Percentiles rank a stretch among this genome's conserved stretches.
These are phyloP conservation scores for Penicillium frequentans DNA, from an alignment of 2,329 filamentous ascomycete genomes.

Conservation along the genomic window DNA sequence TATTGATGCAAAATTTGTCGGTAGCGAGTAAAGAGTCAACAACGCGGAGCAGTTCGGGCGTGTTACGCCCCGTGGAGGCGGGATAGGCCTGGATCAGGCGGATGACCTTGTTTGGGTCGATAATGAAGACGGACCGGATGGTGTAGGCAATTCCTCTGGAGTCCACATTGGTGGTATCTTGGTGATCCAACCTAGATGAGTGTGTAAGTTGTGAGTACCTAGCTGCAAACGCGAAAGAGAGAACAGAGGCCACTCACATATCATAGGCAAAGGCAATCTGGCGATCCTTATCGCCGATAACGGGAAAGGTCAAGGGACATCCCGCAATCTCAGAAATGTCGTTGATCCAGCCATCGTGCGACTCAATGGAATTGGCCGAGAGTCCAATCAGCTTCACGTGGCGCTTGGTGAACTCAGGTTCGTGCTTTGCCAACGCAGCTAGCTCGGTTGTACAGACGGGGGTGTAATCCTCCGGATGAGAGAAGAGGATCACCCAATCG, in stretches of 20 bases:
- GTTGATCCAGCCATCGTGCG: not conserved
- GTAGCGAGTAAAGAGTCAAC: not conserved
- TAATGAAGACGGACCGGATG: not conserved
- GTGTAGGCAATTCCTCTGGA: not conserved
- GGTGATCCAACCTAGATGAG: not conserved
- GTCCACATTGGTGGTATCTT: not conserved
- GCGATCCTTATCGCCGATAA: not conserved
- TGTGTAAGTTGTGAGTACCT: not conserved
- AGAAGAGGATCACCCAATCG: not conserved
- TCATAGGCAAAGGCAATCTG: not conserved
- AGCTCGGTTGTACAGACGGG: not conserved
- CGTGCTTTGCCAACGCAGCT: not conserved
- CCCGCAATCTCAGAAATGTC: not conserved
- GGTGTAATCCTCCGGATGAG: not conserved
- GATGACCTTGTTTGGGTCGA: not conserved
- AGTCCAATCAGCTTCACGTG: not conserved
- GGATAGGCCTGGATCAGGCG: not conserved
- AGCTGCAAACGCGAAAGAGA: not conserved
- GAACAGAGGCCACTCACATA: not conserved
- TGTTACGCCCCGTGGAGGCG: not conserved
- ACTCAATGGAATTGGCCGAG: not conserved
- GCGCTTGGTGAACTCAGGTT: not conserved
- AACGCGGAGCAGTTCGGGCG: not conserved
- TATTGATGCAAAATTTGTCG: not conserved
- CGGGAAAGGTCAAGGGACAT: not conserved